Conservation (phyloP, 2,329 filamentous ascomycete genomes). For the Myriosclerotinia curreyana region DNA sequence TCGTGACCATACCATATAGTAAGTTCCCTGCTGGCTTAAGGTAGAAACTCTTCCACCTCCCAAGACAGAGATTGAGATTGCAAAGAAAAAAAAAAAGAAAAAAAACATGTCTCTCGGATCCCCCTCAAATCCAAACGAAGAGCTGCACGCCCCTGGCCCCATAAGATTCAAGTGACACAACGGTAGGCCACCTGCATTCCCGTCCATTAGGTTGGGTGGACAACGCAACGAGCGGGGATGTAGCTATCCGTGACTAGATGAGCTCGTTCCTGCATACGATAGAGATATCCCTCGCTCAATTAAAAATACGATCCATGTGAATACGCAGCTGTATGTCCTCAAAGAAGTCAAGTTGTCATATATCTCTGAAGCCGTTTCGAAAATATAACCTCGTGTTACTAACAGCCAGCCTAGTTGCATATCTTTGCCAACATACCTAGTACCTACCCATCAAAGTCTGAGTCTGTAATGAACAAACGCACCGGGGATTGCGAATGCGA, state of each 20-base stretch:
- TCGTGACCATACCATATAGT: neutral
- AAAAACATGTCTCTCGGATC: slow-evolving; percentile 6
- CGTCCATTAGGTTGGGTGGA: slow-evolving; percentile 7
- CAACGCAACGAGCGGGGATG: slow-evolving; percentile 9
- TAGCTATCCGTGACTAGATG: slow-evolving; percentile 12
- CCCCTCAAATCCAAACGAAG: neutral
- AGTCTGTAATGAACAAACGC: neutral
- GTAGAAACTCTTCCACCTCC: neutral
- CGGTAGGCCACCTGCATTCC: slow-evolving; percentile 14
- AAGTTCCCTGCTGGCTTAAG: neutral
- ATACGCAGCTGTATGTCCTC: neutral
- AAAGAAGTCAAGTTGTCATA: neutral
- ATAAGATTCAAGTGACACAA: neutral
- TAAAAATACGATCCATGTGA: neutral
- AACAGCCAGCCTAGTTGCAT: slow-evolving; percentile 10
- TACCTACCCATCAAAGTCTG: neutral
- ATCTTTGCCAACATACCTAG: neutral
- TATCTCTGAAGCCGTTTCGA: neutral
- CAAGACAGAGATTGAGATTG: no score
- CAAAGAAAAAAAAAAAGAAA: slow-evolving; percentile 13
- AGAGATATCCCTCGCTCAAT: neutral
- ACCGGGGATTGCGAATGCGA: slow-evolving; percentile 1
- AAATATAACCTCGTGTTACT: neutral
- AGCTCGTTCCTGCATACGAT: slow-evolving; percentile 17
- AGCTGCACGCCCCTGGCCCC: neutral